Evolutionary conservation across 352 stramenopile species (phyloP).

Genomic region (Pythium angustatum): DNA sequence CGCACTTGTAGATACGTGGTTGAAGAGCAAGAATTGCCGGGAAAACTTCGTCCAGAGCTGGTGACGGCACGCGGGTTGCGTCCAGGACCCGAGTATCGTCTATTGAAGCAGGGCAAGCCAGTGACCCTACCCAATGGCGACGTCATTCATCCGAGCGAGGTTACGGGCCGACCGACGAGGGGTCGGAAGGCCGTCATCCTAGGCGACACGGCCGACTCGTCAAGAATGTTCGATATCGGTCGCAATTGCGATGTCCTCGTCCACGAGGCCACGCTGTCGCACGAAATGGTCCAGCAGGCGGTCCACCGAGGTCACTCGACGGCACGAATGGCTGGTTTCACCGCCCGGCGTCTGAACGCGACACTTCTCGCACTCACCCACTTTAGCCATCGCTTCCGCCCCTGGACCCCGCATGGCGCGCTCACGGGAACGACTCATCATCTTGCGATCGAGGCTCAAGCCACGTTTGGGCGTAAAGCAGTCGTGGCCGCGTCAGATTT

Average conservation of each 20-base stretch:
- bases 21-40: constrained; percentile 68
- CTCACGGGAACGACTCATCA: constrained; percentile 57
- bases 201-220: constrained; percentile 75
- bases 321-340: constrained; percentile 72
- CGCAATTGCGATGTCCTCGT: constrained; percentile 84
- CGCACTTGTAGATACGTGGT: constrained; percentile 62
- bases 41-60: constrained; percentile 86
- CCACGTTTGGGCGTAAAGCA: constrained; percentile 59
- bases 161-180: constrained; percentile 54
- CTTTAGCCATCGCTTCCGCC: constrained; percentile 83
- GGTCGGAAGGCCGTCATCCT: constrained; percentile 81
- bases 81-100: constrained; percentile 86
- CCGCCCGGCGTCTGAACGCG: constrained; percentile 74
- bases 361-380: constrained; percentile 80
- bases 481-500: constrained; percentile 81
- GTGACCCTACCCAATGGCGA: constrained; percentile 83
- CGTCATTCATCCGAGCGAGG: constrained; percentile 75
- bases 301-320: constrained; percentile 79
- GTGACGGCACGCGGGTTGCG: constrained; percentile 81
- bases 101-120: constrained; percentile 87
- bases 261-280: constrained; percentile 81
- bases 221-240: constrained; percentile 74
- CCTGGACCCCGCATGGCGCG: constrained; percentile 48
- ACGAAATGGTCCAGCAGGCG: constrained; percentile 62
- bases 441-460: constrained; percentile 65